phyloP scores from a whole-genome alignment of 2,329 filamentous ascomycete species.

The Cladophialophora exuberans region DNA sequence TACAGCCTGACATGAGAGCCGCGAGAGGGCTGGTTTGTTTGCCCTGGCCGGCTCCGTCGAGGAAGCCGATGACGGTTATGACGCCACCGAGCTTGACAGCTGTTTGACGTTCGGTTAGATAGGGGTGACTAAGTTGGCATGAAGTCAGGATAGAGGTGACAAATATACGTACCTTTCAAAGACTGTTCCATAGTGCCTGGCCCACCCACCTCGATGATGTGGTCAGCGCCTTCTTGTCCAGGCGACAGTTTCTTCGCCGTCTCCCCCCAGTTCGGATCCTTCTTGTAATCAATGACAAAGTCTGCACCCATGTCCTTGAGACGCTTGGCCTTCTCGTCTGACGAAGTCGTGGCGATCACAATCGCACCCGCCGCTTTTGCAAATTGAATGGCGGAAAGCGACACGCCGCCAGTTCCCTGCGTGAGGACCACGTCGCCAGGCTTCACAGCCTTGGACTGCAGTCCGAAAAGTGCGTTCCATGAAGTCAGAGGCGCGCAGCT shows the following conservation, averaged over 20 bases:
- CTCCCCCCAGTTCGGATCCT: constrained; percentile 61
- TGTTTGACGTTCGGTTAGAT: too few relatives aligned
- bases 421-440: constrained; percentile 62
- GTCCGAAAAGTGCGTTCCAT: constrained; percentile 68
- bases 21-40: constrained; percentile 58
- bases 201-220: constrained; percentile 69
- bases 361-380: constrained; percentile 56
- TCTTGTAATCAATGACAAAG: constrained; percentile 65
- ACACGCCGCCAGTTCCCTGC: constrained; percentile 65
- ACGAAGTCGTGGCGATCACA: constrained; percentile 64
- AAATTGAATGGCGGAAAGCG: constrained; percentile 48
- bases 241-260: constrained; percentile 57
- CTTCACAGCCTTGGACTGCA: constrained; percentile 50
- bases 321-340: constrained; percentile 56
- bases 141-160: too few relatives aligned
- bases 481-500: constrained; percentile 65
- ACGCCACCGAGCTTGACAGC: constrained; percentile 54
- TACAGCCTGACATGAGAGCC: constrained; percentile 54
- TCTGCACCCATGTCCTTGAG: constrained; percentile 61
- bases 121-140: too few relatives aligned
- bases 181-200: constrained; percentile 62
- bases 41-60: constrained; percentile 45
- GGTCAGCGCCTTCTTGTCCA: constrained; percentile 59
- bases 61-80: constrained; percentile 56
- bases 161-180: constrained; percentile 41